These are phyloP conservation scores for Thermothelomyces thermophilus DNA, from an alignment of 2,329 filamentous ascomycete genomes.

Conservation along the genomic window DNA sequence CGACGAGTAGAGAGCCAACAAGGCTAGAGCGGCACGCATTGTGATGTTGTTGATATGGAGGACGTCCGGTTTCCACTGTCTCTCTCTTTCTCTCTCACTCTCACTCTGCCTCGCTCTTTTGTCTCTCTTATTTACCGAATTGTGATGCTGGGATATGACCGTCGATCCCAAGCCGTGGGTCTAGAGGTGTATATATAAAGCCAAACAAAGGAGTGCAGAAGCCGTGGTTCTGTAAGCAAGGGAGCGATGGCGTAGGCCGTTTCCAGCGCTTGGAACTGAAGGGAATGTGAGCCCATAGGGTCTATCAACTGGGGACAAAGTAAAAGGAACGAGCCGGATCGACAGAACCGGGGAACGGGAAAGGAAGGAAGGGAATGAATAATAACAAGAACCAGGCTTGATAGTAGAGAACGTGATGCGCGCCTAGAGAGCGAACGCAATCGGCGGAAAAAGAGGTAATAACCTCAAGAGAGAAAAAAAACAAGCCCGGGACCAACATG, in stretches of 20 bases:
- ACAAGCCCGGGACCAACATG: not conserved
- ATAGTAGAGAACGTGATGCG: conserved; percentile 14
- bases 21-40: conserved; percentile 10
- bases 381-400: conserved; percentile 10
- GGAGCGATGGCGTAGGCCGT: not conserved
- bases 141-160: not conserved
- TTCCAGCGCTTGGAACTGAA: conserved; percentile 9
- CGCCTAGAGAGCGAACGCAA: not conserved
- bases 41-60: not conserved
- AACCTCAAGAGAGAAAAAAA: not conserved
- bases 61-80: no score
- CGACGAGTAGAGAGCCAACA: conserved; percentile 27
- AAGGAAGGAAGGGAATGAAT: conserved; percentile 14
- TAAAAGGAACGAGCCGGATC: conserved; percentile 1
- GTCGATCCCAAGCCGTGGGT: no score
- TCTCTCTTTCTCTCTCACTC: not conserved
- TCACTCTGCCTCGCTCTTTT: not conserved
- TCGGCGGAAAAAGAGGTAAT: not conserved
- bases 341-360: conserved; percentile 2
- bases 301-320: not conserved
- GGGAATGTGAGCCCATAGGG: conserved; percentile 11
- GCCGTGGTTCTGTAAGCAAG: not conserved
- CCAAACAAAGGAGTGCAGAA: not conserved
- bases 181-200: no score
- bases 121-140: no score